phyloP scores from a whole-genome alignment of 768 basidiomycete species.

The Agrocybe praecox region DNA sequence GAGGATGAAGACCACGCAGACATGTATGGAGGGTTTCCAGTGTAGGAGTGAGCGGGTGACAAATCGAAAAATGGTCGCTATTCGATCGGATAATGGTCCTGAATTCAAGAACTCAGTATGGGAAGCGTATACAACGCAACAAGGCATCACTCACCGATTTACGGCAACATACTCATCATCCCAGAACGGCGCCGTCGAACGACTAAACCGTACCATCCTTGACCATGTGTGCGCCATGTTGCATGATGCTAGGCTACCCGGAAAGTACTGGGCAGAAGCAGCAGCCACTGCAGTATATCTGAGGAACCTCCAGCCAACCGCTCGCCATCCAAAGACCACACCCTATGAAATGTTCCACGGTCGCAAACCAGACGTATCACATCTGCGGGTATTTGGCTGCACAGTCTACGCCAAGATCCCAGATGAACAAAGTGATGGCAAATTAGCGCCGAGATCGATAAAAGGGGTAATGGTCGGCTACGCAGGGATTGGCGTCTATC shows the following conservation, averaged over 20 bases:
- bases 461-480: constrained; percentile 25
- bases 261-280: constrained; percentile 17
- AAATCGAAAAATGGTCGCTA: background rate
- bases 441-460: constrained; percentile 14
- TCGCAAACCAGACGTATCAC: constrained; percentile 24
- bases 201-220: constrained; percentile 24
- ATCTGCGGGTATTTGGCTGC: constrained; percentile 32
- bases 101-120: constrained; percentile 11
- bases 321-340: constrained; percentile 9
- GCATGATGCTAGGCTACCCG: constrained; percentile 18
- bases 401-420: constrained; percentile 29
- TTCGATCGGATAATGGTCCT: constrained; percentile 6
- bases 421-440: constrained; percentile 9
- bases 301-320: constrained; percentile 8
- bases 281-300: constrained; percentile 5
- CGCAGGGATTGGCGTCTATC: constrained; percentile 19
- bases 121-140: background rate
- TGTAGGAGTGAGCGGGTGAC: constrained; percentile 1
- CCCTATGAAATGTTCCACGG: constrained; percentile 18
- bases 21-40: background rate
- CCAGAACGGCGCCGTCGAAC: constrained; percentile 33
- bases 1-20: constrained; percentile 11
- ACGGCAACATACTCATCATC: constrained; percentile 28
- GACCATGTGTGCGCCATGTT: constrained; percentile 24
- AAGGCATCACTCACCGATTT: constrained; percentile 16